Base-by-base conservation (phyloP, 1,284 basidiomycete genomes). In the Naganishia liquefaciens region DNA sequence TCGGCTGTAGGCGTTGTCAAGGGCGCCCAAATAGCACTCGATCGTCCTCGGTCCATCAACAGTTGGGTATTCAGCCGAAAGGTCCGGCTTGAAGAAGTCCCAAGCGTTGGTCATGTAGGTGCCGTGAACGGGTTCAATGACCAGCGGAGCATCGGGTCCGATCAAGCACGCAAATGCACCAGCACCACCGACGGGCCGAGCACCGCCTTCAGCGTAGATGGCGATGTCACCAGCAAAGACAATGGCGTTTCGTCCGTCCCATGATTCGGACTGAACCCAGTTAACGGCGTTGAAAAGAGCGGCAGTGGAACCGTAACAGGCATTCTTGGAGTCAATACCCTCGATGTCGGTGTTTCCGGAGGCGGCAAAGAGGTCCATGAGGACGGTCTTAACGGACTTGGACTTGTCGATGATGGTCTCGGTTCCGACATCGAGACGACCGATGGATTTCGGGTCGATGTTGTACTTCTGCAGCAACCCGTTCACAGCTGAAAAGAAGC, bases 351-450 rank as follows among this genome's bases (percentile, higher is more conserved):
- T 87, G 86, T 99, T 99, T 70, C 93, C 95, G 42, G 88, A 86
- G 64, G 85, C 85, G 51, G 88, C 87, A 76, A 99, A 99, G 72
- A 99, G 88, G 81, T 97, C 91, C 95, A 99, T 99, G 69, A 99
- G 86, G 65, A 93, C 88, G 4, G 96, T 98, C 83, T 99, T 99
- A 80, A 94, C 93, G 30, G 95, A 92, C 82, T 99, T 99, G 68
- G 93, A 95, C 83, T 99, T 99, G 87, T 99, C 95, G 73, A 99
- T 97, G 81, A 99, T 91, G 61, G 96, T 98, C 81, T 99, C 96
- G 37, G 96, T 99, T 66, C 95, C 95, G 71, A 99, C 93, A 71
- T 99, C 95, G 67, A 99, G 87, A 71, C 95, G 93, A 67, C 95
- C 95, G 77, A 99, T 95, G 64, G 90, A 92, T 75, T 86, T 88